Evolutionary conservation across 192 early-diverging fungal species (phyloP), one percentile per base, ranked within the genome.

Genomic region (Linnemannia exigua): DNA sequence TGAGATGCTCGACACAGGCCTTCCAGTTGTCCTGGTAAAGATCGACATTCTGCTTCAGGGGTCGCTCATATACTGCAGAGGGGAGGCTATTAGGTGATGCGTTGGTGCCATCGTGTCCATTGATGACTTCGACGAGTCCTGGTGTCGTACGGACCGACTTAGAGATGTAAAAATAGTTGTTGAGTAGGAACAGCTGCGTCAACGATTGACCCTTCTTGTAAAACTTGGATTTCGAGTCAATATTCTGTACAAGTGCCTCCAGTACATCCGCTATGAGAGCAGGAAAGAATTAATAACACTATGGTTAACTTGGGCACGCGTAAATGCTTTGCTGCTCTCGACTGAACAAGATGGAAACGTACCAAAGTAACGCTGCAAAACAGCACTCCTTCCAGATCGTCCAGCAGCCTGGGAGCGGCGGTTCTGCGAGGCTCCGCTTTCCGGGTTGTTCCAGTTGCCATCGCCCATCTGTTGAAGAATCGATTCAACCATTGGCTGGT

Each of bases 151-250:
- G 89, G 52, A 95, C 89, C 9, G 92, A 88, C 80, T 95, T 94
- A 12, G 91, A 79, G 41, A 95, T 93, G 79, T 95, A 94, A 73
- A 96, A 89, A 70, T 91, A 95, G 80, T 97, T 97, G 88, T 97
- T 97, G 35, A 97, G 88, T 50, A 96, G 79, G 79, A 97, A 97
- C 28, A 97, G 83, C 9, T 85, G 81, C 0, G 91, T 88, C 37
- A 97, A 77, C 0, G 93, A 88, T 19, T 91, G 88, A 47, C 84
- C 75, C 72, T 94, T 93, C 66, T 95, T 95, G 87, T 96, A 97
- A 19, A 87, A 88, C 72, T 90, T 92, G 20, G 95, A 87, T 87
- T 96, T 96, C 8, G 61, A 66, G 41, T 96, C 94, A 58, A 97
- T 81, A 31, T 87, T 93, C 9, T 82, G 82, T 19, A 87, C 78